Base-by-base conservation (phyloP, 306 rosid genomes). In the Vicia villosa region DNA sequence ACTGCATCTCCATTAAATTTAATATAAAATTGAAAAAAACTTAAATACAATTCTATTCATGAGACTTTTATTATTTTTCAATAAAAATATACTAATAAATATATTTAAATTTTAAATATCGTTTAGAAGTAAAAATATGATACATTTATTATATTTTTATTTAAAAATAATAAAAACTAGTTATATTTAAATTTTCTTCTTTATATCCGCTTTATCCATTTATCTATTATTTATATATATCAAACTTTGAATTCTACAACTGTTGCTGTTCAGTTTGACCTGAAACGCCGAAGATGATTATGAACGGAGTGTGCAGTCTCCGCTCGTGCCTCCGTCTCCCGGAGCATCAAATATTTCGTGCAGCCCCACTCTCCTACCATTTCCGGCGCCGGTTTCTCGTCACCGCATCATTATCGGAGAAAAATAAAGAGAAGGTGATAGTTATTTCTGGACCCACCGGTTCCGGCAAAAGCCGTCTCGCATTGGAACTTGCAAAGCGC, bases 371-470 rank as follows among this genome's bases (percentile, higher is more conserved):
- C 8, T 70, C 74, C 1, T 70, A 78, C 77, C 6, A 32, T 72
- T 52, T 37, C 76, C 73, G 77, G 68, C 83, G 82, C 45, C 87
- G 84, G 10, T 82, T 63, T 59, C 63, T 76, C 22, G 86, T 69
- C 17, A 63, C 88, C 10, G 81, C 73, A 12, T 47, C 80, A 12
- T 10, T 19, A 30, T 17, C 70, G 8, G 64, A 77, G 63, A 65
- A 77, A 63, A 86, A 47, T 54, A 88, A 87, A 74, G 86, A 85
- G 77, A 90, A 87, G 83, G 87, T 94, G 58, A 74, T 94, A 21
- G 92, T 88, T 20, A 78, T 87, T 76, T 94, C 98, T 47, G 96
- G 98, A 41, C 98, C 97, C 17, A 94, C 97, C 36, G 98, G 96
- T 24, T 83, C 97, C 24, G 97, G 97, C 49, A 90, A 88, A 79